These are phyloP conservation scores for Zygoascus hellenicus DNA, from an alignment of 1,139 yeast species.

Conservation along the genomic window DNA sequence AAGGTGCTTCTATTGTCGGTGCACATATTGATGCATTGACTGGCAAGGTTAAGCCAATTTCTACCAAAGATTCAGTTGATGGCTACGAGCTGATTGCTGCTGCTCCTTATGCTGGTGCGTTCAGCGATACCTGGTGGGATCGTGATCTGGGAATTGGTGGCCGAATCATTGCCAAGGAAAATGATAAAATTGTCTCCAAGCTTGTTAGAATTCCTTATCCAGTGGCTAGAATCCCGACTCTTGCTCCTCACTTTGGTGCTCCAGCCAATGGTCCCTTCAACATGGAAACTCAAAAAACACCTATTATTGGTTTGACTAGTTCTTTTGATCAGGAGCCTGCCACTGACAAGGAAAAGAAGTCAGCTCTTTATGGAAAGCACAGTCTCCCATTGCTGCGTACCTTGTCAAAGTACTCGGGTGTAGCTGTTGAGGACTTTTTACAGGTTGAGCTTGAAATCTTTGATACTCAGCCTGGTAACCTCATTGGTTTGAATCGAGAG, in stretches of 20 bases:
- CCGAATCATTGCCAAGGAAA: constrained; percentile 61
- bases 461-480: constrained; percentile 75
- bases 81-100: constrained; percentile 87
- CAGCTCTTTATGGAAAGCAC: constrained; percentile 66
- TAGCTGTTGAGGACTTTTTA: constrained; percentile 55
- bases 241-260: constrained; percentile 91
- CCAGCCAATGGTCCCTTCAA: constrained; percentile 76
- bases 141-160: constrained; percentile 91
- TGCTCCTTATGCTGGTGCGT: constrained; percentile 91
- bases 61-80: constrained; percentile 57
- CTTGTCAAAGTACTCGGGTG: constrained; percentile 59
- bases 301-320: constrained; percentile 64
- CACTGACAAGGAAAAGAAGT: constrained; percentile 53
- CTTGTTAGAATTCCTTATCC: constrained; percentile 80
- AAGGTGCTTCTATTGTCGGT: constrained; percentile 79
- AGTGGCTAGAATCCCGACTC: constrained; percentile 81
- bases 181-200: constrained; percentile 46
- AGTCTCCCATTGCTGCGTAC: constrained; percentile 64
- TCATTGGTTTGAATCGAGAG: constrained; percentile 88
- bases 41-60: constrained; percentile 67
- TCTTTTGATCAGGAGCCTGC: constrained; percentile 36
- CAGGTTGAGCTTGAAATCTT: constrained; percentile 82
- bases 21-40: constrained; percentile 94
- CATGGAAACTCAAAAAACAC: constrained; percentile 79
- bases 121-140: constrained; percentile 79